Conservation (phyloP, 768 basidiomycete species). For the Termitomyces sp. region DNA sequence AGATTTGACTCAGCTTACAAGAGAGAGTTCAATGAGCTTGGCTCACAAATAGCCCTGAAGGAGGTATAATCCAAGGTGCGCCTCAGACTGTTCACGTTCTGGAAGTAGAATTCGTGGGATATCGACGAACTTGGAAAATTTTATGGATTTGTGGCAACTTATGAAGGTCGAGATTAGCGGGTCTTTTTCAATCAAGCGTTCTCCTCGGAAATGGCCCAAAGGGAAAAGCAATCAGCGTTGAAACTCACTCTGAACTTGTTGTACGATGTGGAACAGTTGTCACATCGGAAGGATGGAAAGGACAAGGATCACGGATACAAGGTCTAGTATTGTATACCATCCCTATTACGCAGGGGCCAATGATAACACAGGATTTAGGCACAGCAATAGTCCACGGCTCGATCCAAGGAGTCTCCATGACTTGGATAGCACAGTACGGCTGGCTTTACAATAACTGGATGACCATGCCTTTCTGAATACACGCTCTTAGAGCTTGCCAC, state of each 20-base stretch:
- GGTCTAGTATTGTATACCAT: no score
- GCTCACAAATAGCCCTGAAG: neutral
- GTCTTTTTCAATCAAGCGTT: neutral
- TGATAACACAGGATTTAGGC: no score
- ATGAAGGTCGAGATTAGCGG: neutral
- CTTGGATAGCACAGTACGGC: no score
- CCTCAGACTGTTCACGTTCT: neutral
- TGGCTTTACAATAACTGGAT: neutral
- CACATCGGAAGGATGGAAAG: no score
- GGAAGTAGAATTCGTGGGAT: neutral
- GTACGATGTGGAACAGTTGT: no score
- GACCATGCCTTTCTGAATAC: neutral
- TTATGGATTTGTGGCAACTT: neutral
- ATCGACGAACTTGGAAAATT: neutral
- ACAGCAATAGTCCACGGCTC: no score
- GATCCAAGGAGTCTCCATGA: no score
- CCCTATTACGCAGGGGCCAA: no score
- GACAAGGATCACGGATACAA: no score
- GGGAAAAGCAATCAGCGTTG: no score
- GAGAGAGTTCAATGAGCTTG: neutral
- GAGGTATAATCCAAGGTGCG: neutral
- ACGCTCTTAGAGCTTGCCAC: slow-evolving; percentile 34
- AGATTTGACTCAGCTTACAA: neutral
- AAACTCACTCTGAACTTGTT: neutral
- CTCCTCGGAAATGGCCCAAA: neutral